Evolutionary conservation across 2,329 filamentous ascomycete species (phyloP), one percentile per base, ranked within the genome.

Genomic region (Gnomoniopsis sp.): DNA sequence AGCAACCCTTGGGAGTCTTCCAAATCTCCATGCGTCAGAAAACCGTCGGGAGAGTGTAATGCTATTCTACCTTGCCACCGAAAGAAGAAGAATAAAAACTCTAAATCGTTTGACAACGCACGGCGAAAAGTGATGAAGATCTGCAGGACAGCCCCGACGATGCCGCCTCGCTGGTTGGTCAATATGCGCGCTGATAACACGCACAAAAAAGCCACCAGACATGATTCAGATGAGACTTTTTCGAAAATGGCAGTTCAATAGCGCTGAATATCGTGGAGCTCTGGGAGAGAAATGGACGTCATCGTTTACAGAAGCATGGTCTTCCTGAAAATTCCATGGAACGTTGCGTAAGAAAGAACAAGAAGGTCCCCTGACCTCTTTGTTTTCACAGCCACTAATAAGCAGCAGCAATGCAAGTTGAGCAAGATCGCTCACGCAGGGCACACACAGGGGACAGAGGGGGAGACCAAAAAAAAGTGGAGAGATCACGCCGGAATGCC

Each of bases 401-500:
- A 11, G 6, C 36, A 41, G 36, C 36, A 41, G 36, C 36, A 41
- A 4, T 41, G 36, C 36, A 14, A 41, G n/a, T n/a, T n/a, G n/a
- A n/a, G 36, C 7, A 41, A n/a, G 12, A 41, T 14, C 4, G 36
- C 36, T 11, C 12, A n/a, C 36, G 14, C 36, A 41, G 36, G 12
- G 36, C 36, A 14, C 36, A 14, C 36, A 14, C 14, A 10, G 33
- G 33, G 33, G 14, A 36, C 33, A 8, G 33, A 36, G 10, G 8
- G 2, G 33, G 19, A 54, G 54, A 36, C 2, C 8, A 54, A 55
- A 47, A 23, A 49, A 36, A 33, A 43, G 52, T 48, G 52, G 52
- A 47, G 41, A 43, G 47, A 43, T 6, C 4, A 58, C 55, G 51
- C 59, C 55, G 55, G 52, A 50, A 53, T 55, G 49, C 51, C 56